These are phyloP conservation scores for Psilocybe azurescens DNA, from an alignment of 768 basidiomycete species.

Conservation along the genomic window DNA sequence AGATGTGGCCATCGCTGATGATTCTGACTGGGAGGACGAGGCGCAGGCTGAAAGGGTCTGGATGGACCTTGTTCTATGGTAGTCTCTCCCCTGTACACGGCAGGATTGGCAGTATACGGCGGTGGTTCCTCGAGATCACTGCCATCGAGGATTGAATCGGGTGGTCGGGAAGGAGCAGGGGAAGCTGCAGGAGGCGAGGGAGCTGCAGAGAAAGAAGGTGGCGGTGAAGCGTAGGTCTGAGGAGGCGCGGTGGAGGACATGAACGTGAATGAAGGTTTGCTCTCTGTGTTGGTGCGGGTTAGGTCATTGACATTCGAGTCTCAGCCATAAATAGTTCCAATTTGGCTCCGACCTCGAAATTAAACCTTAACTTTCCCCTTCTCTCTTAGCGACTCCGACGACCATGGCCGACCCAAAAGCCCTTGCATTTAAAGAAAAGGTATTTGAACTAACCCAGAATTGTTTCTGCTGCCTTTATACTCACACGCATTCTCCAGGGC, in stretches of 20 bases:
- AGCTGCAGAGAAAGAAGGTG: constrained; percentile 7
- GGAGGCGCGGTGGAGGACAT: neutral
- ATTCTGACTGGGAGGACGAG: constrained; percentile 18
- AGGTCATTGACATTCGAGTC: neutral
- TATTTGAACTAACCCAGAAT: constrained; percentile 7
- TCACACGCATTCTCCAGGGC: constrained; percentile 54
- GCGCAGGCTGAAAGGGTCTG: constrained; percentile 62
- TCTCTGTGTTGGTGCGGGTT: neutral
- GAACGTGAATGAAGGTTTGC: neutral
- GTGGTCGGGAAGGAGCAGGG: constrained; percentile 2
- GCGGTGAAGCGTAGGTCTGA: constrained; percentile 1
- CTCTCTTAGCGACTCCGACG: neutral
- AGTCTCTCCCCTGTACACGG: constrained; percentile 59
- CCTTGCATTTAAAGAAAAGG: constrained; percentile 44
- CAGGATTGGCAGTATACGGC: constrained; percentile 67
- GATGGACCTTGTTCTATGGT: constrained; percentile 67
- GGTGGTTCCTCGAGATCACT: constrained; percentile 64
- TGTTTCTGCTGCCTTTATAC: neutral
- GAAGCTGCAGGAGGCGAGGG: neutral
- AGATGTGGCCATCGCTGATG: constrained; percentile 7
- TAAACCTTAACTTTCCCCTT: neutral
- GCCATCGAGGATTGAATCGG: constrained; percentile 26
- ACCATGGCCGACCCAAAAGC: constrained; percentile 29
- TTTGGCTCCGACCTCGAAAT: neutral
- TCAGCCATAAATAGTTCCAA: neutral